Conservation (phyloP, 1,284 basidiomycete genomes). For the Phylloboletellus chloephorus region DNA sequence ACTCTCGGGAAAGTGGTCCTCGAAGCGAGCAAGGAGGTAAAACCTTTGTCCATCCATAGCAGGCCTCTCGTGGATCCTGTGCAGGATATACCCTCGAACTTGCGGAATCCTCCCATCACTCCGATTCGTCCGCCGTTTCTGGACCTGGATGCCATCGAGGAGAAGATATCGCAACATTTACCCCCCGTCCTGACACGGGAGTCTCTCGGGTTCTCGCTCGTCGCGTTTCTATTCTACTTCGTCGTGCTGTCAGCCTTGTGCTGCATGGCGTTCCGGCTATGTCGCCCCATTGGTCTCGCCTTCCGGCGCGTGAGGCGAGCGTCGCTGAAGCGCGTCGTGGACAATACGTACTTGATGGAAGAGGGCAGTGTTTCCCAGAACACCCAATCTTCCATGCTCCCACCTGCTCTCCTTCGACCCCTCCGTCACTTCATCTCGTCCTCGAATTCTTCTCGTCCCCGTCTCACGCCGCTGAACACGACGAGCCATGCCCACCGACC, state of each 20-base stretch:
- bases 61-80: constrained; percentile 65
- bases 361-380: constrained; percentile 42
- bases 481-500: constrained; percentile 22
- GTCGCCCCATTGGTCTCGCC: constrained; percentile 45
- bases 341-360: constrained; percentile 51
- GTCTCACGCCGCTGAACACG: constrained; percentile 27
- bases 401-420: constrained; percentile 34
- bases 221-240: constrained; percentile 53
- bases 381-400: constrained; percentile 30
- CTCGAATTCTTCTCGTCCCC: constrained; percentile 26
- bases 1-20: constrained; percentile 98
- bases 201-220: constrained; percentile 65
- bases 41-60: constrained; percentile 40
- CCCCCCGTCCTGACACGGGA: constrained; percentile 53
- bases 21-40: constrained; percentile 86
- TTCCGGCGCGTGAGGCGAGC: constrained; percentile 45
- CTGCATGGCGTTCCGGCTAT: constrained; percentile 48
- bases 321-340: constrained; percentile 32
- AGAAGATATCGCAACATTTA: constrained; percentile 56
- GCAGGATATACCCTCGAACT: constrained; percentile 49
- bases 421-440: constrained; percentile 36
- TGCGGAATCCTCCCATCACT: constrained; percentile 46
- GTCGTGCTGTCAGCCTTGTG: constrained; percentile 39
- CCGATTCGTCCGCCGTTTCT: constrained; percentile 60
- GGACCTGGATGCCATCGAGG: constrained; percentile 55